A percentile compares a stretch with the other conserved stretches of the same genome.
Conservation (phyloP, 768 basidiomycete species). For the Amanita subjunquillea region DNA sequence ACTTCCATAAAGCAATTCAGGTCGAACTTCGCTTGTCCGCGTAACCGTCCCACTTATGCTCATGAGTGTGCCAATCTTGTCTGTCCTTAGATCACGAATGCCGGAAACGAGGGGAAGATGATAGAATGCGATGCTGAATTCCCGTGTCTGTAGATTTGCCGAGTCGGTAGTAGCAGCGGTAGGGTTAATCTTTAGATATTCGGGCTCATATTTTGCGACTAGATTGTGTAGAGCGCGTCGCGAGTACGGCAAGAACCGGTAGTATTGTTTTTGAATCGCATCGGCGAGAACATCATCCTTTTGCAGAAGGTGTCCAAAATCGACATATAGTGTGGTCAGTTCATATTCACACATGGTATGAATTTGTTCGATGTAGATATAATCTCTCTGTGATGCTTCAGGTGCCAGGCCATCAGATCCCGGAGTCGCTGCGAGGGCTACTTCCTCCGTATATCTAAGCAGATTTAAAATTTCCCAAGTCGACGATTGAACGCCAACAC, state of each 20-base stretch:
- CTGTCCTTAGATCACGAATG: conserved; percentile 87
- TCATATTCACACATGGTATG: conserved; percentile 93
- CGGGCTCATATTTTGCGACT: conserved; percentile 82
- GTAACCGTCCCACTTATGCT: conserved; percentile 97
- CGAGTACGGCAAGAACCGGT: conserved; percentile 92
- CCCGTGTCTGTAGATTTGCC: conserved; percentile 80
- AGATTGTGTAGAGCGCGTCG: conserved; percentile 85
- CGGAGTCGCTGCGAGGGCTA: conserved; percentile 72
- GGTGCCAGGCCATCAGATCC: conserved; percentile 60
- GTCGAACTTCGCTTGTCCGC: conserved; percentile 92
- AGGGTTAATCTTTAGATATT: conserved; percentile 91
- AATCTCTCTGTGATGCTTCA: conserved; percentile 46
- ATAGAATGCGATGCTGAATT: conserved; percentile 94
- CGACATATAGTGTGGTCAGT: conserved; percentile 92
- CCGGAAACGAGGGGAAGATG: conserved; percentile 89
- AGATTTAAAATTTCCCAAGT: conserved; percentile 8
- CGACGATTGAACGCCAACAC: conserved; percentile 16
- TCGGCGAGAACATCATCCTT: conserved; percentile 89
- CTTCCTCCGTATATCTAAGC: conserved; percentile 72
- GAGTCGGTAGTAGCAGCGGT: conserved; percentile 82
- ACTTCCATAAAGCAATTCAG: conserved; percentile 87
- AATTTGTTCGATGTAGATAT: conserved; percentile 87
- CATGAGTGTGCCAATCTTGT: conserved; percentile 89
- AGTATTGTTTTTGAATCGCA: conserved; percentile 92
- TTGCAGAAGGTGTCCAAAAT: conserved; percentile 84